These are phyloP conservation scores for Ophiostoma himal-ulmi DNA, from an alignment of 2,329 filamentous ascomycete species.

Conservation along the genomic window DNA sequence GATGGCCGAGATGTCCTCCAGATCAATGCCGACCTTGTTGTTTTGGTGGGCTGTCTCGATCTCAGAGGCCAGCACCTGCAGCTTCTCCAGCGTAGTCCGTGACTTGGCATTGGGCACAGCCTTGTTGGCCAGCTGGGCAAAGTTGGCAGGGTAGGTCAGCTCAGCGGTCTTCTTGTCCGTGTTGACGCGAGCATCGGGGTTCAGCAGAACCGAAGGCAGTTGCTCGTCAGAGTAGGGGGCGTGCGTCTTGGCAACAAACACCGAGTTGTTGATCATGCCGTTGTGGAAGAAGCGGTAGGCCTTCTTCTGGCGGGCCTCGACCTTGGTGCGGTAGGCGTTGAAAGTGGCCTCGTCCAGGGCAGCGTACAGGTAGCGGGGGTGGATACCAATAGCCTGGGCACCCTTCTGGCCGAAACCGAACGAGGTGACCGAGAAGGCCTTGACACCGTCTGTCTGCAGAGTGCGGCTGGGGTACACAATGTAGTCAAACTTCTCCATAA, in stretches of 20 bases:
- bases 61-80: conserved; percentile 68
- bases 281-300: conserved; percentile 99
- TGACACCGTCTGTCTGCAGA: conserved; percentile 96
- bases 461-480: conserved; percentile 93
- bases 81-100: conserved; percentile 58
- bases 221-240: conserved; percentile 85
- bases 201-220: conserved; percentile 82
- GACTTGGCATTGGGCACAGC: conserved; percentile 37
- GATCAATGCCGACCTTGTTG: conserved; percentile 87
- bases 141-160: conserved; percentile 65
- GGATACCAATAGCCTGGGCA: conserved; percentile 92
- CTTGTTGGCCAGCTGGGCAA: conserved; percentile 58
- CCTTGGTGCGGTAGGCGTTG: conserved; percentile 75
- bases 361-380: conserved; percentile 92
- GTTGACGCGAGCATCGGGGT: conserved; percentile 81
- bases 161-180: conserved; percentile 80
- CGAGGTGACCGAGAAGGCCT: conserved; percentile 97
- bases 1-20: conserved; percentile 80
- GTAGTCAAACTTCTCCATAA: conserved; percentile 97
- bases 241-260: conserved; percentile 93
- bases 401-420: conserved; percentile 99
- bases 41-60: conserved; percentile 47
- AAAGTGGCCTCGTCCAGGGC: conserved; percentile 85
- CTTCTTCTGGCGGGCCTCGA: conserved; percentile 93
- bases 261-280: conserved; percentile 91